phyloP scores from a whole-genome alignment of 1,284 basidiomycete species.

The Stygiomarasmius scandens region DNA sequence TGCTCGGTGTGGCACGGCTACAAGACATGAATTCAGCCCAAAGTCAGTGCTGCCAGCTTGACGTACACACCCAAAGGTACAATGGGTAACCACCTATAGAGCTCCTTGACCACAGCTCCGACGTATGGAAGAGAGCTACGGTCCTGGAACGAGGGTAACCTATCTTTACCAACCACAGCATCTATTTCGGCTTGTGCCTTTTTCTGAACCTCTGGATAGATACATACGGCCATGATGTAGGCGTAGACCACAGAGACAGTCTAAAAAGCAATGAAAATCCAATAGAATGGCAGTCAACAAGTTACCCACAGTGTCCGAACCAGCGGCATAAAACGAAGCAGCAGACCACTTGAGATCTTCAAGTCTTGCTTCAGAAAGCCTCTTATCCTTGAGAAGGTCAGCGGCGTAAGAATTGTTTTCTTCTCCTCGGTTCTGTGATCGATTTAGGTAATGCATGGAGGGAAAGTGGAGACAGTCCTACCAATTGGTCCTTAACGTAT shows the following conservation, averaged over 20 bases:
- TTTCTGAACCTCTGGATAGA: conserved; percentile 27
- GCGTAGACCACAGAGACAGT: conserved; percentile 19
- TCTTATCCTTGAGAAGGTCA: conserved; percentile 13
- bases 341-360: conserved; percentile 15
- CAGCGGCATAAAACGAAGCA: conserved; percentile 17
- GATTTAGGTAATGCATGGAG: not conserved
- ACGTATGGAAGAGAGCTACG: conserved; percentile 21
- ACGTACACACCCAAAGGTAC: conserved; percentile 16
- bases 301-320: conserved; percentile 6
- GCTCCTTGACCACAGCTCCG: conserved; percentile 24
- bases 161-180: conserved; percentile 25
- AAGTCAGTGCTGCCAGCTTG: no score
- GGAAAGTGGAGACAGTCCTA: not conserved
- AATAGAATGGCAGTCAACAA: no score
- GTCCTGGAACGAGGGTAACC: conserved; percentile 21
- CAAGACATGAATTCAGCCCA: not conserved
- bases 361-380: conserved; percentile 2
- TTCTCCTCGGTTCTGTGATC: conserved; percentile 1
- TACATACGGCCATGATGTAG: conserved; percentile 30
- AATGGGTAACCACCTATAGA: conserved; percentile 19
- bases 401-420: conserved; percentile 15
- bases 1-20: conserved; percentile 32
- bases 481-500: conserved; percentile 13
- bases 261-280: no score
- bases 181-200: conserved; percentile 31